Evolutionary conservation across 345 rosid species (phyloP).

Genomic region (Ceriops decandra): DNA sequence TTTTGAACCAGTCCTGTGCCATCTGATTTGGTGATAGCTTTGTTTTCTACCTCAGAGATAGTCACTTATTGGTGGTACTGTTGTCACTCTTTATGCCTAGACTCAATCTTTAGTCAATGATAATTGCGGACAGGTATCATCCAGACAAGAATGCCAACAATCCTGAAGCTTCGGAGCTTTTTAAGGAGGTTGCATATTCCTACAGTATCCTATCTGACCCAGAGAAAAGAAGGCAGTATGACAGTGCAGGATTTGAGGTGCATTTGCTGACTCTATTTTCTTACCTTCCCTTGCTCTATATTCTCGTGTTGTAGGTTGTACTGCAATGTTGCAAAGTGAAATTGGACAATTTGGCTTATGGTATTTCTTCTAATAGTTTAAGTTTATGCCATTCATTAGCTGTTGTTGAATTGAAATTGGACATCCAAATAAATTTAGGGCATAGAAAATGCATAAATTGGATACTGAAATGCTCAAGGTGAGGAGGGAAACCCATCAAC

Average conservation of each 20-base stretch:
- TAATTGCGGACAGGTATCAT: slow-evolving; percentile 62
- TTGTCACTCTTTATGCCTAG: neutral
- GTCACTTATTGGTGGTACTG: neutral
- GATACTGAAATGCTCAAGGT: neutral
- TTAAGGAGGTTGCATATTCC: slow-evolving; percentile 97
- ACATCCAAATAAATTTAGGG: neutral
- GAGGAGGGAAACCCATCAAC: neutral
- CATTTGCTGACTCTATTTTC: slow-evolving; percentile 4
- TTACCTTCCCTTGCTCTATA: neutral
- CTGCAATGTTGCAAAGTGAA: neutral
- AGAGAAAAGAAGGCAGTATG: slow-evolving; percentile 96
- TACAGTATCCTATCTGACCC: slow-evolving; percentile 97
- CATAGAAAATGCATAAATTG: neutral
- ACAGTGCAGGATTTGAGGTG: slow-evolving; percentile 96
- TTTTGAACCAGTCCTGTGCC: neutral
- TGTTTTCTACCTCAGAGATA: neutral
- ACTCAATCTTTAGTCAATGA: slow-evolving; percentile 1
- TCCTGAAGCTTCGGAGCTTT: slow-evolving; percentile 93
- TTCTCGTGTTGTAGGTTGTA: neutral
- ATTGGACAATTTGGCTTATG: no score
- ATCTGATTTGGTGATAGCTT: neutral
- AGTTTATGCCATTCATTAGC: neutral
- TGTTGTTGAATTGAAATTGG: neutral
- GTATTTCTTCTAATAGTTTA: no score
- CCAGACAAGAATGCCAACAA: slow-evolving; percentile 94